phyloP scores from a whole-genome alignment of 768 basidiomycete species.

The Lentinula guzmanii region DNA sequence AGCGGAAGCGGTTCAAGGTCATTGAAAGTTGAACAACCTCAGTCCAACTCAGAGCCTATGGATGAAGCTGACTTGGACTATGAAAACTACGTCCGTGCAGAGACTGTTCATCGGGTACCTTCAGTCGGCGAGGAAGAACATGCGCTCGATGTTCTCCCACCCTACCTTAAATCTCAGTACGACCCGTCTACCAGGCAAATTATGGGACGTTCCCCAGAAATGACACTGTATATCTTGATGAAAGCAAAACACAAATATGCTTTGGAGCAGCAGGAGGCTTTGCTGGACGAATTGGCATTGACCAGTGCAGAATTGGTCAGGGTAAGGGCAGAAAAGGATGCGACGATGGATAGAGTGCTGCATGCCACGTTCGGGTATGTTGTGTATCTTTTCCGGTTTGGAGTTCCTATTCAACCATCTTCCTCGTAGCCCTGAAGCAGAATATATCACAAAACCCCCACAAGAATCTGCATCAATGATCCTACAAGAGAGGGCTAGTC shows the following conservation, averaged over 20 bases:
- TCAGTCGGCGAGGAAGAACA: conserved; percentile 29
- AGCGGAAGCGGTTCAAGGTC: conserved; percentile 40
- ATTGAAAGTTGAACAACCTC: conserved; percentile 55
- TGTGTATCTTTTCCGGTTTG: conserved; percentile 5
- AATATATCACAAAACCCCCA: not conserved
- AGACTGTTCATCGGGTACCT: not conserved
- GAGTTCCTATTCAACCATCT: not conserved
- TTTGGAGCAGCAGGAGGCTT: conserved; percentile 56
- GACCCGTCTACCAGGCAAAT: conserved; percentile 60
- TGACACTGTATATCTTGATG: conserved; percentile 65
- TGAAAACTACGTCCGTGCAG: conserved; percentile 2
- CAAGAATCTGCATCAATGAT: not conserved
- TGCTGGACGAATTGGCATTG: conserved; percentile 60
- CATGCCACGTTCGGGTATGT: conserved; percentile 46
- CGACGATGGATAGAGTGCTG: conserved; percentile 49
- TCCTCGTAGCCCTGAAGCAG: not conserved
- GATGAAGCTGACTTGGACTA: conserved; percentile 28
- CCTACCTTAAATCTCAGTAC: conserved; percentile 42
- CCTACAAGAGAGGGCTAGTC: not conserved
- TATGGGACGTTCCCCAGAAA: conserved; percentile 59
- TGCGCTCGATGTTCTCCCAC: conserved; percentile 44
- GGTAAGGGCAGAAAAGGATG: conserved; percentile 57
- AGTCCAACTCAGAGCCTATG: conserved; percentile 32
- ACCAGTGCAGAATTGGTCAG: conserved; percentile 44
- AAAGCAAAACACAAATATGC: conserved; percentile 77